phyloP scores from a whole-genome alignment of 495 filamentous ascomycete species.

The Xylaria acuta region DNA sequence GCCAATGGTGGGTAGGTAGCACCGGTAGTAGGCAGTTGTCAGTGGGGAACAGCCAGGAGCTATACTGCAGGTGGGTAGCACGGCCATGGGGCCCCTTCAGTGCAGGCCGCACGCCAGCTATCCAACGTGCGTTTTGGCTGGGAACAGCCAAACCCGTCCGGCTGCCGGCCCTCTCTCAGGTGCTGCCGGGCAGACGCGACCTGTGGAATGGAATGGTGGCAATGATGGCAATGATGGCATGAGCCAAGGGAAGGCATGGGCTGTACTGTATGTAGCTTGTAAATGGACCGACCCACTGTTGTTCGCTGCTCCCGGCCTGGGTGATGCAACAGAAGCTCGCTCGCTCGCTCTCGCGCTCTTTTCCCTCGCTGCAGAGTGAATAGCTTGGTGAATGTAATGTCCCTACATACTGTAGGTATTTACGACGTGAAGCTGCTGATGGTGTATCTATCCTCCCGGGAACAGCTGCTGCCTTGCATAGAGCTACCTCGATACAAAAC shows the following conservation, averaged over 20 bases:
- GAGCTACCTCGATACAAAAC: conserved; percentile 16
- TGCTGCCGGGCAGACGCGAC: conserved; percentile 16
- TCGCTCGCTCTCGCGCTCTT: not conserved
- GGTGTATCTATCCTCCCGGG: not conserved
- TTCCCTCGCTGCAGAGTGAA: not conserved
- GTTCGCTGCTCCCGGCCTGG: conserved; percentile 4
- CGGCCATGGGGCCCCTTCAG: not conserved
- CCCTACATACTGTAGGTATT: too few relatives aligned
- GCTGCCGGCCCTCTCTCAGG: conserved; percentile 10
- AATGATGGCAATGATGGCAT: not conserved
- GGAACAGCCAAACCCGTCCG: not conserved
- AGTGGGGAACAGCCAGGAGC: conserved; percentile 15
- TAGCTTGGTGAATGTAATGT: too few relatives aligned
- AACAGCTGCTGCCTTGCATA: not conserved
- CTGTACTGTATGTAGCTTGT: not conserved
- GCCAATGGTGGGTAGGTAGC: conserved; percentile 6
- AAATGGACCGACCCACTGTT: not conserved
- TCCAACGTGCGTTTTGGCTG: not conserved
- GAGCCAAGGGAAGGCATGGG: not conserved
- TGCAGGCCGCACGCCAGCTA: not conserved
- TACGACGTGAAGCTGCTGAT: not conserved
- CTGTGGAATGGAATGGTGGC: not conserved
- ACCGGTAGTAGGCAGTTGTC: conserved; percentile 11
- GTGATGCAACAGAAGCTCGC: not conserved
- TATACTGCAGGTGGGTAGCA: not conserved